Base-by-base conservation (phyloP, 2,329 filamentous ascomycete species). In the Cytospora piceae region DNA sequence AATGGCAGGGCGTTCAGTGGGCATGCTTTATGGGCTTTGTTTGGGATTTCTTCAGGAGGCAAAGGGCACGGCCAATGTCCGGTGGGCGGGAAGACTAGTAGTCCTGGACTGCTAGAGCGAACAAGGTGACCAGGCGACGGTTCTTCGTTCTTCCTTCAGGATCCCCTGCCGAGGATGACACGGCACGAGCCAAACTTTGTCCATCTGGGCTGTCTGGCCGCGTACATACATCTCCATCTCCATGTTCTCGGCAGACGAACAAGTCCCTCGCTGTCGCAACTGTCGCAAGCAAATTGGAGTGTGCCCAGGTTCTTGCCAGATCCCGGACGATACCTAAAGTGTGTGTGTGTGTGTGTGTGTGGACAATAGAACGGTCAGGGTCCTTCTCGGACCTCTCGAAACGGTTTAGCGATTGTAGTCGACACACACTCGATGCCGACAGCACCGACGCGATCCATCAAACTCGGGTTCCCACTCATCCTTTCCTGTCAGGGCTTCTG, bases 51-150 rank as follows among this genome's bases (percentile, higher is more conserved):
- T 34, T 22, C 32, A 52, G 31, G 34, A 46, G 22, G 24, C 22
- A 57, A 51, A 57, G 61, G 53, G 61, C 53, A 55, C 64, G 64
- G 60, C 58, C 59, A 63, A 66, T 66, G 64, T 63, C 64, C 64
- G 64, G 54, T 52, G 39, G 29, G 60, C 49, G 56, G 39, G 24
- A 51, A 62, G 37, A 51, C 9, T 29, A 54, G 24, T 29, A 42
- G 12, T 12, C 27, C 27, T 29, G 27, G 27, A 37, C 24, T 63
- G 32, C 56, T 57, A 37, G 56, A 63, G 39, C 39, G 39, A 7
- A 29, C 27, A 5, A 29, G 27, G n/a, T n/a, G n/a, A n/a, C 39
- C 39, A 42, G 39, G 61, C 53, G 61, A 46, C 53, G 49, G 42
- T 57, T 62, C n/a, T 29, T 56, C 14, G 42, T 63, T 57, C n/a